Evolutionary conservation across 345 rosid species (phyloP), one percentile per base, ranked within the genome.

Genomic region (Mercurialis annua): DNA sequence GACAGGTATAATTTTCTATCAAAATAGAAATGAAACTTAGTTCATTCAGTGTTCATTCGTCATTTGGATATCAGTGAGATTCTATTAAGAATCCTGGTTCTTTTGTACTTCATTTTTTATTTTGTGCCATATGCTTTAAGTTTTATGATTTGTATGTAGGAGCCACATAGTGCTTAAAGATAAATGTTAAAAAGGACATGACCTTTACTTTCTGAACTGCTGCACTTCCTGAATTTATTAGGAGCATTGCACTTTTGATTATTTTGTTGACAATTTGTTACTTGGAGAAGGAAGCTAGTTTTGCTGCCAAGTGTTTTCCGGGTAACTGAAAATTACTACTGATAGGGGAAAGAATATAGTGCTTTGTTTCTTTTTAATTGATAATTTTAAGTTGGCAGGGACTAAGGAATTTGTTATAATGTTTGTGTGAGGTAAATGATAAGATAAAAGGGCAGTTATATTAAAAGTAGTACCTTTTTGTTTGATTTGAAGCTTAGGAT

Each of bases 1-100:
- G 84, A 87, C 97, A 12, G 99, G 99, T 91, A 83, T 75, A 70
- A 49, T 54, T 77, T 59, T 66, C 17, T 27, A 26, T 8, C 2
- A 31, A 33, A 27, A 15, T 57, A 57, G 61, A 31, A 57, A 31
- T 31, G 61, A 31, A 57, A 15, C 17, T 57, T 11, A 57, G 17
- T 2, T 31, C 38, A 21, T 54, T 50, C 20, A 14, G 23, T 1
- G 20, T 47, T n/a, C n/a, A n/a, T n/a, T n/a, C n/a, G n/a, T n/a
- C 4, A 34, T 34, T 3, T 34, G 40, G 40, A 34, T 4, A 4
- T 3, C 40, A 34, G 40, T 34, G 40, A 34, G 40, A 16, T 16
- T 50, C 20, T 50, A 23, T 26, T 50, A 18, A 8, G 26, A 8
- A 18, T 50, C 23, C 27, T 50, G 54, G 23, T 50, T 50, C 15